Percentiles rank a stretch among this genome's conserved stretches.
Evolutionary conservation across 768 basidiomycete species (phyloP).

Genomic region (Suillus lakei): DNA sequence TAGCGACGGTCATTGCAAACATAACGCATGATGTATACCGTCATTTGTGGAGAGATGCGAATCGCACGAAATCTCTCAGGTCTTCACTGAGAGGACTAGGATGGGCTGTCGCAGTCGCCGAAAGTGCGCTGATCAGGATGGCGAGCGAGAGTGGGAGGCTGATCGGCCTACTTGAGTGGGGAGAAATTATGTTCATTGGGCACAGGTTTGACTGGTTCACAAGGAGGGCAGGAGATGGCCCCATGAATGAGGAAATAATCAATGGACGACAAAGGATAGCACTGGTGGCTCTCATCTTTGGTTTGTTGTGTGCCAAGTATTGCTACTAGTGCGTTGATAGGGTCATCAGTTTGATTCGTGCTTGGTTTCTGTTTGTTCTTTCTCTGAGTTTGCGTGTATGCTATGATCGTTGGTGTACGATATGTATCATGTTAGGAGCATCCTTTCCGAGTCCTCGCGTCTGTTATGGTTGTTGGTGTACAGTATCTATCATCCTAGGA

Average conservation of each 20-base stretch:
- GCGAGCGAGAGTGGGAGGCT: conserved; percentile 53
- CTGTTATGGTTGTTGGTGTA: not conserved
- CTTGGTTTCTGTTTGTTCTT: not conserved
- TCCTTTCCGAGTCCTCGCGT: not conserved
- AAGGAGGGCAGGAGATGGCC: conserved; percentile 42
- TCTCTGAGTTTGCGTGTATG: not conserved
- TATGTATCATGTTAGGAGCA: not conserved
- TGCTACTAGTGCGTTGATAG: not conserved
- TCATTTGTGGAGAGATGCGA: conserved; percentile 47
- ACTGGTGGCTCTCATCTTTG: conserved; percentile 17
- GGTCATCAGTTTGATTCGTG: no score
- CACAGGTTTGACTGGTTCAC: conserved; percentile 63
- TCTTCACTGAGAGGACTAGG: conserved; percentile 37
- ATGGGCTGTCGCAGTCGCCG: conserved; percentile 50
- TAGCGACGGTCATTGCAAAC: conserved; percentile 44
- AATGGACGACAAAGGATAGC: conserved; percentile 42
- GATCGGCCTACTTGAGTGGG: conserved; percentile 48
- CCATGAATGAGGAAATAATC: conserved; percentile 47
- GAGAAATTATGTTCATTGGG: conserved; percentile 44
- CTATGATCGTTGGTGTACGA: not conserved
- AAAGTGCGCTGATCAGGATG: conserved; percentile 57
- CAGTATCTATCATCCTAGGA: not conserved
- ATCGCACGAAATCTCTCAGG: conserved; percentile 38
- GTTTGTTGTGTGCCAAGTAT: not conserved
- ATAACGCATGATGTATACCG: conserved; percentile 53